Conservation (phyloP, 805 yeast genomes). For the Wickerhamomyces kurtzmanii region DNA sequence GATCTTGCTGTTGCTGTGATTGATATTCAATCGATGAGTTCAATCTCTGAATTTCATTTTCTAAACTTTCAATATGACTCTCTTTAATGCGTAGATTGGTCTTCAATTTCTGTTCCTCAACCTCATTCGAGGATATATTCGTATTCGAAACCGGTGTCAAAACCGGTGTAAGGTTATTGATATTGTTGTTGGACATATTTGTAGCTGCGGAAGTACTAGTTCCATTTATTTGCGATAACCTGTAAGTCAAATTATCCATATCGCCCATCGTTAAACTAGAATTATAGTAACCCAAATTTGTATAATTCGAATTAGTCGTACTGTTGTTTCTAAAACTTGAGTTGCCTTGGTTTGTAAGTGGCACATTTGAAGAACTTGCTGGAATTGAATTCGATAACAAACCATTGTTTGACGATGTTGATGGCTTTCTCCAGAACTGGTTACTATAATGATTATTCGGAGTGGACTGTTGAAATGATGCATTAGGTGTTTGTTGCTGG, state of each 20-base stretch:
- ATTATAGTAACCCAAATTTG: too few species aligned
- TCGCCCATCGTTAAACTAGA: too few species aligned
- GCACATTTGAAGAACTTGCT: background rate
- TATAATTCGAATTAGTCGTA: background rate
- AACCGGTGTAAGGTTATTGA: background rate
- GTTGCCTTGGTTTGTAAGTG: background rate
- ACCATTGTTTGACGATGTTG: background rate
- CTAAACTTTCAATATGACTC: constrained; percentile 34
- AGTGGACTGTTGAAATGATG: background rate
- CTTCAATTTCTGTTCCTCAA: constrained; percentile 28
- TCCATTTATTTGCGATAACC: too few species aligned
- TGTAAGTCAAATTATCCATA: too few species aligned
- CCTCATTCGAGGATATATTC: constrained; percentile 1
- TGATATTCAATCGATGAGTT: constrained; percentile 26
- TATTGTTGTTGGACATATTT: constrained; percentile 1
- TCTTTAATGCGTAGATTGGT: constrained; percentile 48
- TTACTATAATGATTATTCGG: constrained; percentile 1
- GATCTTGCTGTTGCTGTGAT: constrained; percentile 21
- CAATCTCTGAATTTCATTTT: constrained; percentile 30
- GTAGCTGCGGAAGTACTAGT: background rate
- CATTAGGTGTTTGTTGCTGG: constrained; percentile 1
- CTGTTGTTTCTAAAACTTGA: background rate
- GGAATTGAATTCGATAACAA: background rate
- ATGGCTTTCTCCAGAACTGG: constrained; percentile 2
- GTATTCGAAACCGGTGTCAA: too few species aligned